These are phyloP conservation scores for Daucus carota DNA, from an alignment of 129 eudicot species.

Conservation along the genomic window DH1_v3.0 NC_030384.2:22072501-22073000, in stretches of 20 bases:
- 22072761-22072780: constrained; percentile 56
- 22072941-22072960: constrained; percentile 69
- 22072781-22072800: constrained; percentile 13
- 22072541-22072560: constrained; percentile 19
- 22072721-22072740: constrained; percentile 46
- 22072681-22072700: background rate
- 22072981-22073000: constrained; percentile 53
- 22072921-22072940: constrained; percentile 48
- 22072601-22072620: constrained; percentile 9
- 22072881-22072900: constrained; percentile 57
- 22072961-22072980: constrained; percentile 65
- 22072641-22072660: background rate
- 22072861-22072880: constrained; percentile 9
- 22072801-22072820: constrained; percentile 1
- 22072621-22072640: background rate
- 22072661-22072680: constrained; percentile 5
- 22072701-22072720: constrained; percentile 15
- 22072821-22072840: constrained; percentile 24
- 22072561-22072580: constrained; percentile 38
- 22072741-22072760: constrained; percentile 63
- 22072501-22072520: background rate
- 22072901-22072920: constrained; percentile 58
- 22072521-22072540: background rate
- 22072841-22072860: background rate
- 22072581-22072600: constrained; percentile 11